Evolutionary conservation across 371 early-diverging fungal species (phyloP).

Genomic region (Cokeromyces recurvatus): DNA sequence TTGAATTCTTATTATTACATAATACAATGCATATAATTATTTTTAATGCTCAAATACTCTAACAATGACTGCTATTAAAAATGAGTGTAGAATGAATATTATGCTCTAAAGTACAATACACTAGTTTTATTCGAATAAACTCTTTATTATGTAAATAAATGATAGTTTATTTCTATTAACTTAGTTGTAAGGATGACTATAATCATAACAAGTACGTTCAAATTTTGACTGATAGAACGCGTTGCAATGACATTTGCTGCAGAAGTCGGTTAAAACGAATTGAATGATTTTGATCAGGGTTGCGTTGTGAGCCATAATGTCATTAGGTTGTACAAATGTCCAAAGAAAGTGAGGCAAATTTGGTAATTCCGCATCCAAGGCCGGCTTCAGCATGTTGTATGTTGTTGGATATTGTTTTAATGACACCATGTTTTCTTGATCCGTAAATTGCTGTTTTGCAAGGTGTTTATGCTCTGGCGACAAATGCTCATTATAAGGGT

Average conservation of each 20-base stretch:
- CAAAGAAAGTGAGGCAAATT: constrained; percentile 2
- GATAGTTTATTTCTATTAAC: no score
- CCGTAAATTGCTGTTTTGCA: not conserved
- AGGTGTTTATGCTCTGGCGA: not conserved
- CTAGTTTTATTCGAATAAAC: no score
- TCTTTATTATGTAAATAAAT: no score
- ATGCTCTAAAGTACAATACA: no score
- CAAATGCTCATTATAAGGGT: not conserved
- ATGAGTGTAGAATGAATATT: no score
- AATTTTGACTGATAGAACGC: constrained; percentile 6
- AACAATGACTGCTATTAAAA: no score
- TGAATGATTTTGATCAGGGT: constrained; percentile 3
- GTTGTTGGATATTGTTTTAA: no score
- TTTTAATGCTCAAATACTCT: no score
- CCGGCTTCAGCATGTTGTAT: constrained; percentile 4
- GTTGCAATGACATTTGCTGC: constrained; percentile 8
- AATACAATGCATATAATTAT: no score
- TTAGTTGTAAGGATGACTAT: no score
- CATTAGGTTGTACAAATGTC: not conserved
- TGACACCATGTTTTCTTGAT: constrained; percentile 3
- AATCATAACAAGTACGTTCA: constrained; percentile 8
- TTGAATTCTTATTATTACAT: no score
- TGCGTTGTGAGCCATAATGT: constrained; percentile 1
- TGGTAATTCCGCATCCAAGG: not conserved
- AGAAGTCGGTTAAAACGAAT: constrained; percentile 12